Percentiles rank a stretch among this genome's conserved stretches.
Conservation (phyloP, 495 filamentous ascomycete species). For the Xylaria palmicola region DNA sequence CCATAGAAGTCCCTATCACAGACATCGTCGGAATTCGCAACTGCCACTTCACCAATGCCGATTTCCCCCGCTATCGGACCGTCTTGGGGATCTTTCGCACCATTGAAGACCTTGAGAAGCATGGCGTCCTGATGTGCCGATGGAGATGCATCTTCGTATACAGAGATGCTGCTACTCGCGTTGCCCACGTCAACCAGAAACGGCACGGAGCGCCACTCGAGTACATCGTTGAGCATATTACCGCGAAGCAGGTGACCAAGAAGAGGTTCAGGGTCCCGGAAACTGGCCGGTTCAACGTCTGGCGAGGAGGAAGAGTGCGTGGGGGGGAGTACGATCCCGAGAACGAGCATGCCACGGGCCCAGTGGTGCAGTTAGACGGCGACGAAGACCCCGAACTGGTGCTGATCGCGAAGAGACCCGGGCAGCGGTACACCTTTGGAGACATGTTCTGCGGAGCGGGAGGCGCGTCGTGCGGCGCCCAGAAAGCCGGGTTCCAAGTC, state of each 20-base stretch:
- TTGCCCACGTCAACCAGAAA: background rate
- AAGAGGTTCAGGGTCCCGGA: constrained; percentile 19
- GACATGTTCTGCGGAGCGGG: constrained; percentile 79
- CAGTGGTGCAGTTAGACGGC: constrained; percentile 1
- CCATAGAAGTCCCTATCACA: constrained; percentile 41
- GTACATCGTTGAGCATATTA: constrained; percentile 28
- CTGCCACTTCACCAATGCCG: constrained; percentile 53
- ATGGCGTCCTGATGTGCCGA: constrained; percentile 40
- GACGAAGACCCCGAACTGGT: background rate
- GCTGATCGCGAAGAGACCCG: constrained; percentile 20
- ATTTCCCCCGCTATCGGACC: constrained; percentile 42
- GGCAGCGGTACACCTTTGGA: constrained; percentile 59
- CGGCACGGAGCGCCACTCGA: constrained; percentile 26
- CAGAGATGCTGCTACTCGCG: constrained; percentile 16
- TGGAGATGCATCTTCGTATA: constrained; percentile 31
- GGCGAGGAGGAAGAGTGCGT: constrained; percentile 38
- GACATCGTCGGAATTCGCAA: constrained; percentile 38
- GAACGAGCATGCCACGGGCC: background rate
- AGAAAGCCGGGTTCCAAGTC: constrained; percentile 57
- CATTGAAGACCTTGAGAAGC: constrained; percentile 22
- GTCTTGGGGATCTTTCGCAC: constrained; percentile 19
- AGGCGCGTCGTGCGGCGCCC: constrained; percentile 69
- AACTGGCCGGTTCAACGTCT: constrained; percentile 27
- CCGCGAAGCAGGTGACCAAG: constrained; percentile 26
- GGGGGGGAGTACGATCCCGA: constrained; percentile 34